Percentiles rank a stretch among this genome's conserved stretches.
phyloP scores from a whole-genome alignment of 2,329 filamentous ascomycete species.

The Pyrenophora tritici-repentis region DNA sequence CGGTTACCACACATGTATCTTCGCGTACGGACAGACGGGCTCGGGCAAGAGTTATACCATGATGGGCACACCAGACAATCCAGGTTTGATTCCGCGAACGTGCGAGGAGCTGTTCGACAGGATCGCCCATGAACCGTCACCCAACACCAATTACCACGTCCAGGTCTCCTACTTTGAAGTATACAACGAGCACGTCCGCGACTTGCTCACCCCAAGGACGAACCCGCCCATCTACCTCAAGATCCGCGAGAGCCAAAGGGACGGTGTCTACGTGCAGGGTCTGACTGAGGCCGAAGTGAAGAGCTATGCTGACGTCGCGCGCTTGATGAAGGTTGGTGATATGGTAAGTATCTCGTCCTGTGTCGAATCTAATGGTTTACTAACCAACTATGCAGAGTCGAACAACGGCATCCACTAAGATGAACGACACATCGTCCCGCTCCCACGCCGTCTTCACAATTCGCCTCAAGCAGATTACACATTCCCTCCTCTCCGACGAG shows the following conservation, averaged over 20 bases:
- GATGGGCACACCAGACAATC: constrained; percentile 87
- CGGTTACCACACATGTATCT: constrained; percentile 98
- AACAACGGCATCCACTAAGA: constrained; percentile 92
- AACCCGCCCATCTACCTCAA: constrained; percentile 90
- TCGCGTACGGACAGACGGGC: constrained; percentile 96
- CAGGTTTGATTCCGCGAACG: constrained; percentile 90
- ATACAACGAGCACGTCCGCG: constrained; percentile 98
- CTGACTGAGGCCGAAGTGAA: constrained; percentile 91
- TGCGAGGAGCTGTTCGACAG: constrained; percentile 95
- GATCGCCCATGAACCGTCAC: constrained; percentile 81
- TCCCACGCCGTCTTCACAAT: constrained; percentile 98
- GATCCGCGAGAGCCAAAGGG: constrained; percentile 91
- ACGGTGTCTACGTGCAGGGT: constrained; percentile 96
- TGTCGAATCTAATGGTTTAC: not conserved
- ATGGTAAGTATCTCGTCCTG: constrained; percentile 43
- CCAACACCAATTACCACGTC: constrained; percentile 95
- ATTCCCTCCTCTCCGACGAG: constrained; percentile 95
- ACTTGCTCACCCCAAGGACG: constrained; percentile 80
- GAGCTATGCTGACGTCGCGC: constrained; percentile 83
- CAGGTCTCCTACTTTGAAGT: constrained; percentile 99
- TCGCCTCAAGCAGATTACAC: constrained; percentile 96
- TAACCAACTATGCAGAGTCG: constrained; percentile 60
- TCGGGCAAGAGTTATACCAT: constrained; percentile 98
- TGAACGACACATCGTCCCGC: constrained; percentile 98
- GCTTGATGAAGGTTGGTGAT: constrained; percentile 89